These are phyloP conservation scores for Eucalyptus sideroxylon DNA, from an alignment of 345 rosid species.

Conservation along the genomic window DNA sequence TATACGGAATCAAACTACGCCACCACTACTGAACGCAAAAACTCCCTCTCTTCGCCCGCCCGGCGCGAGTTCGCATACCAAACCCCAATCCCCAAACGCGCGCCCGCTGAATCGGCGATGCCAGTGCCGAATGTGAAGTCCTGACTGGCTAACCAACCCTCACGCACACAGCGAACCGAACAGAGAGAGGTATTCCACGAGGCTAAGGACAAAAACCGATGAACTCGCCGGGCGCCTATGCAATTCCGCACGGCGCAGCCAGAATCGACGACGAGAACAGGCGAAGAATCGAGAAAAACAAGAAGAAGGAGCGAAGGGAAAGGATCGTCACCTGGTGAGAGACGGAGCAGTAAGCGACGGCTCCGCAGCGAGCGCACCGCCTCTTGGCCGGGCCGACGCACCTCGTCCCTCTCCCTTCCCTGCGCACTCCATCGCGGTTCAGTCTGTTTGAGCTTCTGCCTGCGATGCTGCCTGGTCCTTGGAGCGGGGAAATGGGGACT, in stretches of 20 bases:
- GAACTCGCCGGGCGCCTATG: background rate
- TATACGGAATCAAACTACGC: background rate
- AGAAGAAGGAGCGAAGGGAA: background rate
- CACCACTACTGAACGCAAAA: background rate
- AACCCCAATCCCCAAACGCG: background rate
- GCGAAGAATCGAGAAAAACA: background rate
- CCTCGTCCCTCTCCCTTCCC: slow-evolving; percentile 44
- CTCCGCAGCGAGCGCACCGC: slow-evolving; percentile 67
- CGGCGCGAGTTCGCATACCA: background rate
- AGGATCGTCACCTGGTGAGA: slow-evolving; percentile 53
- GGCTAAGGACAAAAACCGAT: background rate
- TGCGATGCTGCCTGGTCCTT: background rate
- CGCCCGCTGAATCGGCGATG: background rate
- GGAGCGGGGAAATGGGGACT: background rate
- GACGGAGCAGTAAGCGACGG: slow-evolving; percentile 76
- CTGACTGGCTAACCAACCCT: background rate
- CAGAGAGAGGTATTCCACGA: background rate
- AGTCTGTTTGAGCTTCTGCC: background rate
- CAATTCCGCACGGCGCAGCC: background rate
- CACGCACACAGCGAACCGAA: background rate
- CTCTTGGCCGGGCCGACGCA: slow-evolving; percentile 57
- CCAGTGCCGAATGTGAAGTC: background rate
- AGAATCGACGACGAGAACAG: background rate
- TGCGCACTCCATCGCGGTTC: slow-evolving; percentile 58
- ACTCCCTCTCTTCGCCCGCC: background rate